phyloP scores from a whole-genome alignment of 2,329 filamentous ascomycete genomes.

The Sphaerulina vaccinii region DNA sequence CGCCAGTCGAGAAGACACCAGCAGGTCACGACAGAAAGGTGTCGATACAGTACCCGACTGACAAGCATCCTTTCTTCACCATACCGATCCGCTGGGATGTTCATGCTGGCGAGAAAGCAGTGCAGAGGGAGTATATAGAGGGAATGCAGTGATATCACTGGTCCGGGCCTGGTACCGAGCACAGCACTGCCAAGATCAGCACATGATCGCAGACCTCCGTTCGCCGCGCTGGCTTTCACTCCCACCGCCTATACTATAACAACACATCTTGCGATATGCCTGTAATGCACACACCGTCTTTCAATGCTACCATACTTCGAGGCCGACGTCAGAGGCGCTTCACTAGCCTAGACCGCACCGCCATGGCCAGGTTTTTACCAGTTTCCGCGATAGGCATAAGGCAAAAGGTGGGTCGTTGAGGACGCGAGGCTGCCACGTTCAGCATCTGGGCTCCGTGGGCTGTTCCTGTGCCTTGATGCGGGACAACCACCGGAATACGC shows the following conservation, averaged over 20 bases:
- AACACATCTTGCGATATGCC: background rate
- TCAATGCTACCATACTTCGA: background rate
- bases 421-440: background rate
- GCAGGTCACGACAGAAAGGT: too few relatives aligned
- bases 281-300: background rate
- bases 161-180: too few relatives aligned
- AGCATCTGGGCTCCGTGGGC: background rate
- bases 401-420: background rate
- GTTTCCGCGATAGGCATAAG: background rate
- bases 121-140: too few relatives aligned
- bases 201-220: too few relatives aligned
- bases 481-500: too few relatives aligned
- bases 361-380: background rate
- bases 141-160: too few relatives aligned
- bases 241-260: slow-evolving; percentile 7
- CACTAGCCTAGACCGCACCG: background rate
- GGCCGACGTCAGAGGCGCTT: background rate
- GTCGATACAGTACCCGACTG: too few relatives aligned
- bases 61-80: too few relatives aligned
- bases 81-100: too few relatives aligned
- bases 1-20: too few relatives aligned
- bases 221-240: background rate
- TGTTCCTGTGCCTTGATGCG: slow-evolving; percentile 1
- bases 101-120: too few relatives aligned
- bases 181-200: too few relatives aligned